These are phyloP conservation scores for Ophiostoma quercus DNA, from an alignment of 2,329 filamentous ascomycete species.

Conservation along the genomic window DNA sequence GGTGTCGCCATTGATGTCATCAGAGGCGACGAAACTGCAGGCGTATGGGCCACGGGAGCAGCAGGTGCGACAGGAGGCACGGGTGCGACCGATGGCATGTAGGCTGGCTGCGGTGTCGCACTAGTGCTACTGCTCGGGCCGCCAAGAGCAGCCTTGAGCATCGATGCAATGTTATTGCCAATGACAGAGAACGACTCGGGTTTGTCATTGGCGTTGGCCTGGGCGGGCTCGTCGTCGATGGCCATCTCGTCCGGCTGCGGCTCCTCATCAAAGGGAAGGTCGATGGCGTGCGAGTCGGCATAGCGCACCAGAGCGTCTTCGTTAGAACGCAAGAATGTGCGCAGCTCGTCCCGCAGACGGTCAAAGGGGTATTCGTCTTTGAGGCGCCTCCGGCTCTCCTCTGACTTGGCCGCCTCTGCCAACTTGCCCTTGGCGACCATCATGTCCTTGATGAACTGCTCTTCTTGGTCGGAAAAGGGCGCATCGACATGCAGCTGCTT, in stretches of 20 bases:
- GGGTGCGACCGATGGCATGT: not conserved
- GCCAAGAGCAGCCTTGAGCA: constrained; percentile 20
- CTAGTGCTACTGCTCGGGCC: not conserved
- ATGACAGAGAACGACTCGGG: constrained; percentile 7
- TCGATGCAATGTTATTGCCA: constrained; percentile 24
- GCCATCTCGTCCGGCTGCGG: constrained; percentile 28
- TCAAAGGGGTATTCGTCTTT: constrained; percentile 40
- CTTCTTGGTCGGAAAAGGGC: constrained; percentile 26
- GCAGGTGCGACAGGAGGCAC: not conserved
- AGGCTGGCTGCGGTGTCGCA: not conserved
- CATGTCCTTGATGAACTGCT: constrained; percentile 25
- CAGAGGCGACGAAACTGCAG: not conserved
- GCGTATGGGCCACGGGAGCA: not conserved
- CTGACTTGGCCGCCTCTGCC: constrained; percentile 51
- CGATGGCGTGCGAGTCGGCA: constrained; percentile 37
- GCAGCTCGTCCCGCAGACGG: constrained; percentile 35
- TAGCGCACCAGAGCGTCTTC: constrained; percentile 35
- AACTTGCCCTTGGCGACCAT: constrained; percentile 39
- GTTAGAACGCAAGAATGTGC: constrained; percentile 33
- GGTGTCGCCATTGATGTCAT: not conserved
- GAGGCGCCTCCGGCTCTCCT: constrained; percentile 37
- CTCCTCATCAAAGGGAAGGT: constrained; percentile 36
- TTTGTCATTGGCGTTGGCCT: not conserved
- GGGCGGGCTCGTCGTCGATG: constrained; percentile 10
- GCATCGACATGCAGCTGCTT: constrained; percentile 34